phyloP scores from a whole-genome alignment of 257 asterid species.

The Salvia hispanica region DNA sequence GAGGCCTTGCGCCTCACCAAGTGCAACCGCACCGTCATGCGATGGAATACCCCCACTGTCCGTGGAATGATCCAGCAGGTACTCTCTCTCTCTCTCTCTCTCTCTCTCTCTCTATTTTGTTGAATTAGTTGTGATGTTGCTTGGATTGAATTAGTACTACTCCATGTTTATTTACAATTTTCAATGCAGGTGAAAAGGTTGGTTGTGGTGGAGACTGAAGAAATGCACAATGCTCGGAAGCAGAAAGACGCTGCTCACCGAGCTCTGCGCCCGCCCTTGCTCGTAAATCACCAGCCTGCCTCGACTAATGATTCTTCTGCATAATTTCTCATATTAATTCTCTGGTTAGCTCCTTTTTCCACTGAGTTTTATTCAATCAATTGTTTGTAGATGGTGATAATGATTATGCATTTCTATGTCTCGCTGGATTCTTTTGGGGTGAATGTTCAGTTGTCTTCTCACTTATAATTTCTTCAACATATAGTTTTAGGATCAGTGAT shows the following conservation, averaged over 20 bases:
- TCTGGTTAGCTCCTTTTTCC: slow-evolving; percentile 26
- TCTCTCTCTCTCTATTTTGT: background rate
- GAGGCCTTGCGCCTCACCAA: slow-evolving; percentile 88
- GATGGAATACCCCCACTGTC: slow-evolving; percentile 82
- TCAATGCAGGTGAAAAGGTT: slow-evolving; percentile 62
- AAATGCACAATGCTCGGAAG: slow-evolving; percentile 76
- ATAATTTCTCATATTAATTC: slow-evolving; percentile 26
- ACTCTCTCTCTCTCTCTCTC: background rate
- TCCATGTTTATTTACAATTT: background rate
- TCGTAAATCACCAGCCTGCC: slow-evolving; percentile 49
- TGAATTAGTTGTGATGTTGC: slow-evolving; percentile 4
- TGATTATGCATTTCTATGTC: slow-evolving; percentile 5
- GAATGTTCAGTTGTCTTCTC: background rate
- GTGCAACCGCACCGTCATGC: slow-evolving; percentile 84
- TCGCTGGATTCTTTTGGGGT: background rate
- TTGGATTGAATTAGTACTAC: background rate
- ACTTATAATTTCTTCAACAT: slow-evolving; percentile 8
- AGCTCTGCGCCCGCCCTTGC: slow-evolving; percentile 75
- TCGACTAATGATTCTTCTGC: slow-evolving; percentile 37
- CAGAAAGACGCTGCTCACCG: slow-evolving; percentile 54
- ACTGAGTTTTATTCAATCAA: background rate
- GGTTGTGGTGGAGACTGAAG: slow-evolving; percentile 75
- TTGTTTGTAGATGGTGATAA: slow-evolving; percentile 1
- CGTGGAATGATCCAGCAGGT: slow-evolving; percentile 99
- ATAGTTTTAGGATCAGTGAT: background rate